Percentiles rank a stretch among this genome's conserved stretches.
These are phyloP conservation scores for Kalmanozyma brasiliensis DNA, from an alignment of 1,284 basidiomycete species.

Conservation along the genomic window DNA sequence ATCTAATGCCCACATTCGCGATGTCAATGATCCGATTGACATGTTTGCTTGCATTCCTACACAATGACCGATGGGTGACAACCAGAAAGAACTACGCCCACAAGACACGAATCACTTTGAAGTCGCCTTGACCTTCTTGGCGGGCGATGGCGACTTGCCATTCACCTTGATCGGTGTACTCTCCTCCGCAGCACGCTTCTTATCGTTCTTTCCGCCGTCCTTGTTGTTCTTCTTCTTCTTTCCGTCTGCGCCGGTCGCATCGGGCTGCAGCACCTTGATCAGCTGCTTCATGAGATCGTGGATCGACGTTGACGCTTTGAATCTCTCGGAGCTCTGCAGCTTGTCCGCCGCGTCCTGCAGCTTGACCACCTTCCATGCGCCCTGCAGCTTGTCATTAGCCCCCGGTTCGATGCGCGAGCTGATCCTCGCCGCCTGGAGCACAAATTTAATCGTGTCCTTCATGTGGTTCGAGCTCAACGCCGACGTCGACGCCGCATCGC, in stretches of 20 bases:
- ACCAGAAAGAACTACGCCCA: too few species aligned
- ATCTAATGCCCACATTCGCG: too few species aligned
- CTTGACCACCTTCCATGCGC: conserved; percentile 68
- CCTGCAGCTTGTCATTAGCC: conserved; percentile 19
- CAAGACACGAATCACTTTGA: conserved; percentile 10
- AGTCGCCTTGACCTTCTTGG: conserved; percentile 47
- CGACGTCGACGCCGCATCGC: conserved; percentile 68
- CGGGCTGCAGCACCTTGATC: conserved; percentile 55
- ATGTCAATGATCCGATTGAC: too few species aligned
- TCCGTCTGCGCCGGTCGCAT: conserved; percentile 18
- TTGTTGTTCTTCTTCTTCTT: conserved; percentile 17
- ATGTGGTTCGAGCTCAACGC: conserved; percentile 75
- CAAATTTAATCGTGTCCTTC: conserved; percentile 83
- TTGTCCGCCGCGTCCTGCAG: conserved; percentile 33
- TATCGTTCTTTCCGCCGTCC: neutral
- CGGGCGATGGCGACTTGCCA: conserved; percentile 13
- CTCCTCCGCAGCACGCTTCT: conserved; percentile 42
- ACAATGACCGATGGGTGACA: too few species aligned
- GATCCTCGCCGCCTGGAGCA: conserved; percentile 76
- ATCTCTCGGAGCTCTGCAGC: conserved; percentile 38
- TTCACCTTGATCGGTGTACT: conserved; percentile 1
- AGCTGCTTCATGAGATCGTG: conserved; percentile 73
- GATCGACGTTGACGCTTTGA: conserved; percentile 68
- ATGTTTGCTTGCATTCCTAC: too few species aligned
- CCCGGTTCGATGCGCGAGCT: conserved; percentile 70